A percentile compares a stretch with the other conserved stretches of the same genome.
phyloP scores from a whole-genome alignment of 2,329 filamentous ascomycete genomes.

The Apiospora aurea region DNA sequence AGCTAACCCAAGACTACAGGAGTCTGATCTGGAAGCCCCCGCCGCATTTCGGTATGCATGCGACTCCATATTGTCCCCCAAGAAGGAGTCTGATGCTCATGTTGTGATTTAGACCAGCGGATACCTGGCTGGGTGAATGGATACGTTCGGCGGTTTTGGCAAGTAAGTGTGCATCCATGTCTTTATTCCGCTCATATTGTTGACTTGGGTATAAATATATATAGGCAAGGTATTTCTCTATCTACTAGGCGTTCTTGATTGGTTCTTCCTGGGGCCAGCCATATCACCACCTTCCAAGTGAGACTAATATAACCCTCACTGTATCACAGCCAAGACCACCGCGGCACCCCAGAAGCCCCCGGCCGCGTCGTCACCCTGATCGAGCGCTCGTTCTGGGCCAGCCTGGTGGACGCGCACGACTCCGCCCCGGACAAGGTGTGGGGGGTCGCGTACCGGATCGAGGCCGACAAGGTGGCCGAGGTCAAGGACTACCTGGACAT shows the following conservation, averaged over 20 bases:
- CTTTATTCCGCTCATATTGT: not conserved
- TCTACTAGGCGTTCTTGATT: not conserved
- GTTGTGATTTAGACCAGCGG: slow-evolving; percentile 68
- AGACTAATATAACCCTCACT: not conserved
- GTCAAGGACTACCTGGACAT: slow-evolving; percentile 93
- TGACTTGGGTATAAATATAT: not conserved
- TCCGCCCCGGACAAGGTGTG: slow-evolving; percentile 74
- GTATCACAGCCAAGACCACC: slow-evolving; percentile 81
- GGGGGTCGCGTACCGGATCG: slow-evolving; percentile 92
- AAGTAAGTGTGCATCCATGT: slow-evolving; percentile 62
- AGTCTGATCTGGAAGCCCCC: slow-evolving; percentile 99
- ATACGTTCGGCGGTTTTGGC: slow-evolving; percentile 97
- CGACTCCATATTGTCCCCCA: slow-evolving; percentile 19
- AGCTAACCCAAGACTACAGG: slow-evolving; percentile 52
- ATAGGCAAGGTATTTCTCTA: slow-evolving; percentile 16
- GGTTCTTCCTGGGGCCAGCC: not conserved
- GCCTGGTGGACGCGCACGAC: slow-evolving; percentile 72
- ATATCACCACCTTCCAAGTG: not conserved
- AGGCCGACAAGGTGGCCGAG: slow-evolving; percentile 73
- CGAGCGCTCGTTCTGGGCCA: slow-evolving; percentile 82
- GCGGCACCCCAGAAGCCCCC: slow-evolving; percentile 85
- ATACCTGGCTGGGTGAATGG: slow-evolving; percentile 90
- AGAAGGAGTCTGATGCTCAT: not conserved
- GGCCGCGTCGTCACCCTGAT: slow-evolving; percentile 95
- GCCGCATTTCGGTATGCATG: slow-evolving; percentile 81